Evolutionary conservation across 208 protist genomes (phyloP), one percentile per base, ranked within the genome.

Genomic region (Wallacemonas rigidus): DNA sequence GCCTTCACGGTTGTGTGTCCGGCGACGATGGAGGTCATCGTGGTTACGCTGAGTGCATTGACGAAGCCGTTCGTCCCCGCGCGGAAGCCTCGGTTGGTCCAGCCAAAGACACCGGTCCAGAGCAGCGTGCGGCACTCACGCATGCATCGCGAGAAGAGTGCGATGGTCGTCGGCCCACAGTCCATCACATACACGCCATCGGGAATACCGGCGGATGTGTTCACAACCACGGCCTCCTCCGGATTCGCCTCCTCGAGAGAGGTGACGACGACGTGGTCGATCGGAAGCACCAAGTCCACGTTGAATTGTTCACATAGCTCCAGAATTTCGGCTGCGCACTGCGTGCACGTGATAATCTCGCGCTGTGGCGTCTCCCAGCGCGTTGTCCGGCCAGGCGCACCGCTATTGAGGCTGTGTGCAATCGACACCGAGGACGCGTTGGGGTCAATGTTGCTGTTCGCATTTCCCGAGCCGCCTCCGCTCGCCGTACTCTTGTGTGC

Each of bases 251-350:
- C 58, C n/a, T 44, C 74, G 39, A 75, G 17, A 11, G 71, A 76
- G 51, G 87, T 87, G 17, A 83, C 86, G 4, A 81, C 81, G 53
- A 99, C 74, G 75, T 98, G 98, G 81, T 99, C 98, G 2, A 97
- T 80, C 17, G 98, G 98, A 44, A 99, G 92, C 57, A 98, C 79
- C 26, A 99, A 72, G 64, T 99, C 93, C 9, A 99, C 98, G 54
- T 87, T 78, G 64, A 96, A 92, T 62, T 86, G 81, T 55, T 96
- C 81, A 57, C 98, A 98, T 51, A 98, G 89, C 1, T 76, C 82
- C 47, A 99, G 76, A 60, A 99, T 94, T 63, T 95, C 75, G 17
- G 83, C 69, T 57, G 95, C 92, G 51, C 87, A 90, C 38, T 83
- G 67, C 56, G 80, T 85, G 79, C 77, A 86, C 38, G 77, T n/a